These are phyloP conservation scores for Tulasnella sp. DNA, from an alignment of 768 basidiomycete species.

Conservation along the genomic window DNA sequence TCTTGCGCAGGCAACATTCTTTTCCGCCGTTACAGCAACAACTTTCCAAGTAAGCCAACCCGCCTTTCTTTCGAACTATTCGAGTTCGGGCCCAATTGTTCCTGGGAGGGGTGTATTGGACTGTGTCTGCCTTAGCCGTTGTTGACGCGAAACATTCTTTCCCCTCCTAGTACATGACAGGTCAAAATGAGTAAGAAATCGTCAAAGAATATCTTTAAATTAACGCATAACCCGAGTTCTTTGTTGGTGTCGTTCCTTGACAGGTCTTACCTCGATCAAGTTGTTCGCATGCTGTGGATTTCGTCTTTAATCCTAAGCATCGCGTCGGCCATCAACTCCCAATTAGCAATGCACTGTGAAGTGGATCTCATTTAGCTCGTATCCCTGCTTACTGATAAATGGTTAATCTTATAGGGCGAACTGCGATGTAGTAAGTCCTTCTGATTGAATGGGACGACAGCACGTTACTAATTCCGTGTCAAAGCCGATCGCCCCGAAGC, in stretches of 20 bases:
- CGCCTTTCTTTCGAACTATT: too few species aligned
- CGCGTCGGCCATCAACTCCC: conserved; percentile 29
- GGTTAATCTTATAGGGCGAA: not conserved
- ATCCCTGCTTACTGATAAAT: not conserved
- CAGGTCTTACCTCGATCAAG: not conserved
- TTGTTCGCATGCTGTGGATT: conserved; percentile 26
- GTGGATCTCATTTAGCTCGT: not conserved
- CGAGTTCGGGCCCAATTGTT: too few species aligned
- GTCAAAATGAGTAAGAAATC: too few species aligned
- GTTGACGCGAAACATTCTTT: too few species aligned
- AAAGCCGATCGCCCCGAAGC: conserved; percentile 24
- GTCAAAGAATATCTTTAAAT: too few species aligned
- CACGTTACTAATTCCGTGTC: not conserved
- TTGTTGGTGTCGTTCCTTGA: too few species aligned
- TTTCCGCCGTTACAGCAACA: conserved; percentile 1
- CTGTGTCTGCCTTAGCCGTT: too few species aligned
- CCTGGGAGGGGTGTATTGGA: too few species aligned
- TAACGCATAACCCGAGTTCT: too few species aligned
- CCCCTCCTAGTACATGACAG: too few species aligned
- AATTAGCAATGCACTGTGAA: conserved; percentile 25
- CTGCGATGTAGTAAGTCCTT: conserved; percentile 27
- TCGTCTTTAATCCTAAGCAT: conserved; percentile 27
- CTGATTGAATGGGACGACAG: not conserved
- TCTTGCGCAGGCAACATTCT: not conserved
- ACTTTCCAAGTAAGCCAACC: not conserved